phyloP scores from a whole-genome alignment of 1,284 basidiomycete genomes.

The Tetrapyrgos nigripes region DNA sequence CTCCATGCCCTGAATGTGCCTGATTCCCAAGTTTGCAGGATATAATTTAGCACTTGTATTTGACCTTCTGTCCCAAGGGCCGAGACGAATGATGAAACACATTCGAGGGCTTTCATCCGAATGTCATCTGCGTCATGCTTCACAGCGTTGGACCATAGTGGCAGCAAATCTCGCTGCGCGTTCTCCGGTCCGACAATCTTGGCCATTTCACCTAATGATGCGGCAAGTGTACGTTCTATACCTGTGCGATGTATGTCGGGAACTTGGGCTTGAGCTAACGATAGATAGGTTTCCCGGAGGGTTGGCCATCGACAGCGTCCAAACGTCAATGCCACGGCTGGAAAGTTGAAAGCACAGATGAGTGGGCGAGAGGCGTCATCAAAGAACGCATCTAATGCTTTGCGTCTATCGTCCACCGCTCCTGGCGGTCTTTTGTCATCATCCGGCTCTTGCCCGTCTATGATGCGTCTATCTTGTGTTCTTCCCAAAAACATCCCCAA shows the following conservation, averaged over 20 bases:
- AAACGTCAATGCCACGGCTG: conserved; percentile 88
- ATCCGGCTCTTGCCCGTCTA: conserved; percentile 40
- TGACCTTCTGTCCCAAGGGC: conserved; percentile 60
- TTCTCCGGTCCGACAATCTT: conserved; percentile 81
- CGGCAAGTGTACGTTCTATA: conserved; percentile 82
- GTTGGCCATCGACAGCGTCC: conserved; percentile 82
- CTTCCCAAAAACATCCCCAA: conserved; percentile 79
- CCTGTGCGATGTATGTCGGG: conserved; percentile 40
- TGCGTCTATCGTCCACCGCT: conserved; percentile 14
- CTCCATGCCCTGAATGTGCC: conserved; percentile 80
- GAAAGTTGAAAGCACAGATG: conserved; percentile 94
- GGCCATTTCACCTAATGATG: conserved; percentile 90
- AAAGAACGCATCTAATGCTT: conserved; percentile 49
- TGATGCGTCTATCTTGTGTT: conserved; percentile 46
- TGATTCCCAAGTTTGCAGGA: conserved; percentile 70
- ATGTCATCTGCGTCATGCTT: conserved; percentile 71
- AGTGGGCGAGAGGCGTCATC: conserved; percentile 77
- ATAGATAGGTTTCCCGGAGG: conserved; percentile 73
- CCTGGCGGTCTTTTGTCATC: conserved; percentile 16
- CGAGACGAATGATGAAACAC: conserved; percentile 63
- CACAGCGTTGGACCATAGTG: conserved; percentile 73
- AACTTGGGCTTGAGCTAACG: conserved; percentile 64
- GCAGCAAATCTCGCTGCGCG: conserved; percentile 74
- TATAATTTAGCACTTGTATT: conserved; percentile 53
- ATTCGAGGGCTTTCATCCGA: conserved; percentile 72